These are phyloP conservation scores for Diaporthe citriasiana DNA, from an alignment of 2,329 filamentous ascomycete genomes.

Conservation along the genomic window DNA sequence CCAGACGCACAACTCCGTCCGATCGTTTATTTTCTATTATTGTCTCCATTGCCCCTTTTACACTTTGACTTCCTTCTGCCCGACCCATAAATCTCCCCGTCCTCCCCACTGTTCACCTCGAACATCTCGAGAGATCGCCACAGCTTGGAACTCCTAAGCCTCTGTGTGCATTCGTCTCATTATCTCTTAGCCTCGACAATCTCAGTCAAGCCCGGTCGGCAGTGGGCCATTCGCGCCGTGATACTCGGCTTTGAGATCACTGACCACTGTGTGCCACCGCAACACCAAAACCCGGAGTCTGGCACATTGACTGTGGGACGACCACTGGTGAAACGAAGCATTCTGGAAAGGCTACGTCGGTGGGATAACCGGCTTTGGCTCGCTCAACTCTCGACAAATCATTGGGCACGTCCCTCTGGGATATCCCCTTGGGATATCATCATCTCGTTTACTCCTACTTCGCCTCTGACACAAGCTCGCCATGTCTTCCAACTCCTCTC, in stretches of 20 bases:
- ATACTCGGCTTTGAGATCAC: slow-evolving; percentile 2
- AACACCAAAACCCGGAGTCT: background rate
- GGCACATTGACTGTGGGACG: slow-evolving; percentile 20
- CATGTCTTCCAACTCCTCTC: slow-evolving; percentile 35
- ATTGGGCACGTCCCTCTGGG: slow-evolving; percentile 34
- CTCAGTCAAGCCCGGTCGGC: background rate
- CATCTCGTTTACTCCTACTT: slow-evolving; percentile 34
- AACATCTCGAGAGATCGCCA: slow-evolving; percentile 22
- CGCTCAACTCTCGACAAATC: background rate
- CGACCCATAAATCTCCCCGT: slow-evolving; percentile 26
- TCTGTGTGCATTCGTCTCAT: slow-evolving; percentile 25
- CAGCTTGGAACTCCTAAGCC: slow-evolving; percentile 9
- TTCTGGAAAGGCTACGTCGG: background rate
- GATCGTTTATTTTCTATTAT: slow-evolving; percentile 6
- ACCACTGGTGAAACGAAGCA: background rate
- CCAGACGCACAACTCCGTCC: slow-evolving; percentile 22
- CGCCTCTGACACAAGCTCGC: slow-evolving; percentile 13
- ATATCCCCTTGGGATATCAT: slow-evolving; percentile 27
- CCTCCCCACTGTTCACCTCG: slow-evolving; percentile 10
- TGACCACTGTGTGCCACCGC: slow-evolving; percentile 6
- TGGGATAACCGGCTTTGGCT: background rate
- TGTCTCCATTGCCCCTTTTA: slow-evolving; percentile 22
- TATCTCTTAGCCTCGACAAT: slow-evolving; percentile 25
- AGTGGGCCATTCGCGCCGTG: slow-evolving; percentile 10
- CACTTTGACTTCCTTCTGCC: background rate